Evolutionary conservation across 2,329 filamentous ascomycete species (phyloP), one percentile per base, ranked within the genome.

Genomic region (Zalaria sp.): DNA sequence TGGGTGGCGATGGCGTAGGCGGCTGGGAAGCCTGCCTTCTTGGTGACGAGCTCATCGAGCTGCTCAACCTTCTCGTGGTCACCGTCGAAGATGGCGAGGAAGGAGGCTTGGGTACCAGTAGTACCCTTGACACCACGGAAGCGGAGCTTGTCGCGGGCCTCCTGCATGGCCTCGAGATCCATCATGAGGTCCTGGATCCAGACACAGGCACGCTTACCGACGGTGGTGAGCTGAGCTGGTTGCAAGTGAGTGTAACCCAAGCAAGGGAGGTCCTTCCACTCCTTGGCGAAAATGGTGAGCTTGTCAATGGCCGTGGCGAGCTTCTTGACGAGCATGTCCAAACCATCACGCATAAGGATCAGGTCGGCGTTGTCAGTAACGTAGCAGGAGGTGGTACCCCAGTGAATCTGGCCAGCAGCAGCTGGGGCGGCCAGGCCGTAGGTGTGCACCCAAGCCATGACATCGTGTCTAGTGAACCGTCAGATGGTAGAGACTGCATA

Each of bases 321-420:
- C 62, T 88, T 93, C 31, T 77, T 77, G 5, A 83, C 66, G 3
- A 93, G 59, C n/a, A 93, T 64, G 51, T 89, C 76, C 43, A 93
- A 65, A 4, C 76, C 86, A 46, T 86, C 75, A 25, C 77, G 68
- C 53, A 87, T 73, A 53, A 93, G 75, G 48, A 93, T 85, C 31
- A 89, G 65, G 52, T 89, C 84, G 2, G 79, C 72, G 49, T 87
- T 86, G 55, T 87, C 83, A 43, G 81, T 88, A 34, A 77, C 71
- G 53, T 70, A 77, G 59, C 69, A 75, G 45, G 64, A 72, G 26
- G 73, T 81, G 42, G 77, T 77, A 49, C 80, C 81, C 59, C 73
- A 77, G 59, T 94, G 87, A 46, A 94, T 89, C 51, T 91, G 83
- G 29, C 83, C 83, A 9, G 82, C 83, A 6, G 85, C 85, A 29